Evolutionary conservation across 805 yeast genomes (phyloP).

Genomic region (Candida sphagnicola): DNA sequence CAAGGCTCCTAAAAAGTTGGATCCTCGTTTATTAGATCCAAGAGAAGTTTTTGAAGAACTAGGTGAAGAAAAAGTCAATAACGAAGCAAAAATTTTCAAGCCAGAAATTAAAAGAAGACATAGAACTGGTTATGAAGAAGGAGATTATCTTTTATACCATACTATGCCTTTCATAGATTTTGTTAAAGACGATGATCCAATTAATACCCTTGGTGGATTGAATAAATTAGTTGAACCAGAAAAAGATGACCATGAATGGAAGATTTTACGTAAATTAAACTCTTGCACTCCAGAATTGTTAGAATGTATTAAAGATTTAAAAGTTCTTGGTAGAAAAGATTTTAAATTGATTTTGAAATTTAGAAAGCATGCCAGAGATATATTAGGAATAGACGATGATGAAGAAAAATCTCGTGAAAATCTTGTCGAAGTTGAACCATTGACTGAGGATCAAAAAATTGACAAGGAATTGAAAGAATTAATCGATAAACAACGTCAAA

Average conservation of each 20-base stretch:
- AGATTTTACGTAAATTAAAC: slow-evolving; percentile 63
- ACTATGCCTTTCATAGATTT: slow-evolving; percentile 75
- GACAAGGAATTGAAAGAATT: slow-evolving; percentile 79
- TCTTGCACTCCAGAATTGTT: slow-evolving; percentile 75
- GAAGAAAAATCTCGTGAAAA: slow-evolving; percentile 47
- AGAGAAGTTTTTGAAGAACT: slow-evolving; percentile 93
- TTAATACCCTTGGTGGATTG: slow-evolving; percentile 71
- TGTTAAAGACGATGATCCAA: slow-evolving; percentile 77
- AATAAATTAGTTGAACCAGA: slow-evolving; percentile 61
- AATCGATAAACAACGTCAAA: slow-evolving; percentile 64
- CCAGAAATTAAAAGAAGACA: slow-evolving; percentile 89
- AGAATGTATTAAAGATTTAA: slow-evolving; percentile 85
- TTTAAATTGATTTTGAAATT: slow-evolving; percentile 81
- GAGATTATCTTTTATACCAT: slow-evolving; percentile 71
- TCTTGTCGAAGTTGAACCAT: slow-evolving; percentile 60
- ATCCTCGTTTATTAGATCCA: slow-evolving; percentile 88
- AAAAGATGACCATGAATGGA: slow-evolving; percentile 63
- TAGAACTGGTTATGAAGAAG: slow-evolving; percentile 97
- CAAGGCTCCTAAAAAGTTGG: slow-evolving; percentile 93
- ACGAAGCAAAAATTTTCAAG: slow-evolving; percentile 89
- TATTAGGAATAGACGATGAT: slow-evolving; percentile 61
- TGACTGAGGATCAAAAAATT: slow-evolving; percentile 86
- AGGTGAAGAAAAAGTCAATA: slow-evolving; percentile 58
- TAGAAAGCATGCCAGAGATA: slow-evolving; percentile 81
- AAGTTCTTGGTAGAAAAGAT: slow-evolving; percentile 92